Conservation (phyloP, 164 flowering plant species). For the Vitis amurensis region DNA sequence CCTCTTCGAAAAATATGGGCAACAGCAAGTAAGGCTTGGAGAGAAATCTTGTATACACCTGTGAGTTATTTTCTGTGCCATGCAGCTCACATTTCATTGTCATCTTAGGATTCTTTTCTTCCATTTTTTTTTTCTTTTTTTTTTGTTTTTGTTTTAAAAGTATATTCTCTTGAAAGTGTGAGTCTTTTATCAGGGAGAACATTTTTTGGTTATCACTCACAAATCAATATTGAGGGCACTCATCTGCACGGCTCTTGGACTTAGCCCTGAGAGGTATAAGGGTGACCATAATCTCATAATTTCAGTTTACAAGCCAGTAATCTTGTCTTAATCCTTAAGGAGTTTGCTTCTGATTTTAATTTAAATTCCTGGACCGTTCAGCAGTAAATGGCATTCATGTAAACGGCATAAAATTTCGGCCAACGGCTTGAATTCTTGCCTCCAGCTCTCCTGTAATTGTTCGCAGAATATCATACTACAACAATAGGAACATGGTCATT, state of each 20-base stretch:
- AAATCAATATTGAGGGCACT: slow-evolving; percentile 75
- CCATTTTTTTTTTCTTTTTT: no score
- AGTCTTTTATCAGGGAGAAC: slow-evolving; percentile 51
- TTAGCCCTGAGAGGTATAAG: slow-evolving; percentile 63
- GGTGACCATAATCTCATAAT: neutral
- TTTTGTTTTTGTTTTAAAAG: no score
- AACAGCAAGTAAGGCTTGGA: slow-evolving; percentile 65
- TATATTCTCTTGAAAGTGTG: no score
- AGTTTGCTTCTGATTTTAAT: neutral
- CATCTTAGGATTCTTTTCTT: neutral
- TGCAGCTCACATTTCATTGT: neutral
- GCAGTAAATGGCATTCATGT: no score
- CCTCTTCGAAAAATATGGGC: slow-evolving; percentile 55
- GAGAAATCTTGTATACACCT: slow-evolving; percentile 55
- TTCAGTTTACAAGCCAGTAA: neutral
- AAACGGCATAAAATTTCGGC: no score
- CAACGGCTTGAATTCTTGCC: no score
- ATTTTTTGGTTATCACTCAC: slow-evolving; percentile 65
- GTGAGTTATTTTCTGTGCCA: slow-evolving; percentile 27
- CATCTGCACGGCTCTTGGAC: slow-evolving; percentile 75
- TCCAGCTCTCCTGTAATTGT: neutral
- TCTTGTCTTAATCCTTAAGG: neutral
- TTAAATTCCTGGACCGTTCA: neutral
- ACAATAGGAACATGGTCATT: neutral
- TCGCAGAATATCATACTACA: neutral